A percentile compares a stretch with the other conserved stretches of the same genome.
These are phyloP conservation scores for Allium sativum DNA, from an alignment of 106 monocot species.

Conservation along the genomic window DNA sequence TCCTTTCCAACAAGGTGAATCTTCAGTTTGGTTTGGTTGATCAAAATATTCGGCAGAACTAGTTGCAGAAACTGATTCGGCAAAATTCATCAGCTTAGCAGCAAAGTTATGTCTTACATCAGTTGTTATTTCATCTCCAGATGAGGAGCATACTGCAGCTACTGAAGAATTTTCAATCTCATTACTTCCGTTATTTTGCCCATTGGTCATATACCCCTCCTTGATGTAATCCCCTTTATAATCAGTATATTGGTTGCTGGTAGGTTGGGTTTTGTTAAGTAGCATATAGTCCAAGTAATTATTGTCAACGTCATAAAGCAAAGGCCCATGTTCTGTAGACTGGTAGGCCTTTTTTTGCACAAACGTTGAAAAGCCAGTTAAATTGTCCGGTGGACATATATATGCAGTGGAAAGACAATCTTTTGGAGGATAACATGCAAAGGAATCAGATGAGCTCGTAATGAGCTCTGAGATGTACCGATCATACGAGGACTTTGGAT, in stretches of 20 bases:
- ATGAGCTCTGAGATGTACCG: conserved; percentile 34
- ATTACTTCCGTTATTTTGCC: background rate
- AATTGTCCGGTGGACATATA: conserved; percentile 4
- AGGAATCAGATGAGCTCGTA: conserved; percentile 17
- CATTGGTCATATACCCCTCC: background rate
- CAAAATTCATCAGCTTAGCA: background rate
- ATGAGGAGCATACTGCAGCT: background rate
- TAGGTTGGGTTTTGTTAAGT: conserved; percentile 6
- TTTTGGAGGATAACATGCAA: conserved; percentile 8
- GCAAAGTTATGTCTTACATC: background rate
- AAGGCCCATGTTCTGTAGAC: conserved; percentile 14
- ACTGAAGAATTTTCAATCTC: background rate
- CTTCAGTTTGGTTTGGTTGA: conserved; percentile 35
- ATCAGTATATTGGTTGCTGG: conserved; percentile 9
- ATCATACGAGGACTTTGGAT: conserved; percentile 22
- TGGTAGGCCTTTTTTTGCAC: background rate
- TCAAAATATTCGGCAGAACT: conserved; percentile 32
- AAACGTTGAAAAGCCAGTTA: background rate
- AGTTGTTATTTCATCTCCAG: conserved; percentile 3
- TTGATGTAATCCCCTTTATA: conserved; percentile 5
- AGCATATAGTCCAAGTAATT: conserved; percentile 12
- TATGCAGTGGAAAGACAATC: conserved; percentile 8
- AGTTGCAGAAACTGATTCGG: conserved; percentile 4
- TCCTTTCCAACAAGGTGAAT: conserved; percentile 82
- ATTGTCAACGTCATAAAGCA: conserved; percentile 11